A percentile compares a stretch with the other conserved stretches of the same genome.
phyloP scores from a whole-genome alignment of 2,329 filamentous ascomycete genomes.

The Neofusicoccum cordaticola region DNA sequence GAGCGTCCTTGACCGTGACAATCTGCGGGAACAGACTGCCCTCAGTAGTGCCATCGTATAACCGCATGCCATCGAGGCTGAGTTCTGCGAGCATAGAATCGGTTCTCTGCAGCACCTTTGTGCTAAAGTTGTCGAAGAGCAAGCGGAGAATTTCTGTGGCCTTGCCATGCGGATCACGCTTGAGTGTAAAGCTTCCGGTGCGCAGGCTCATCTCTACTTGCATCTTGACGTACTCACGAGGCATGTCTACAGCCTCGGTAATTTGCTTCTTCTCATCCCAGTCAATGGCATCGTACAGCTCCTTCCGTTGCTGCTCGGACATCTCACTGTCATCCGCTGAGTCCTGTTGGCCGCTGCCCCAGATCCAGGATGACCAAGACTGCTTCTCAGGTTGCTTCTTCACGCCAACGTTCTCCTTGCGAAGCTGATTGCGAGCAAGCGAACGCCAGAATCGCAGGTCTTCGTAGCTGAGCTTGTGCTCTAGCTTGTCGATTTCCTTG shows the following conservation, averaged over 20 bases:
- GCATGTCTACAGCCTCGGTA: constrained; percentile 81
- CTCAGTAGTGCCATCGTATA: constrained; percentile 93
- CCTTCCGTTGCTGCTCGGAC: constrained; percentile 92
- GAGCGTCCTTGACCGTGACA: constrained; percentile 88
- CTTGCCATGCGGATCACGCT: constrained; percentile 76
- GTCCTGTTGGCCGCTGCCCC: constrained; percentile 67
- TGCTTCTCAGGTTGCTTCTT: constrained; percentile 73
- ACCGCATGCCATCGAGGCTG: constrained; percentile 84
- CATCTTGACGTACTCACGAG: constrained; percentile 87
- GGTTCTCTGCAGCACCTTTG: constrained; percentile 82
- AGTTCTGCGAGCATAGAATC: constrained; percentile 88
- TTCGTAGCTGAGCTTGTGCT: constrained; percentile 88
- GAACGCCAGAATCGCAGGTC: constrained; percentile 97
- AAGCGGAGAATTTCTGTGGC: constrained; percentile 80
- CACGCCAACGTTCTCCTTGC: constrained; percentile 91
- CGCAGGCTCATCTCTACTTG: constrained; percentile 90
- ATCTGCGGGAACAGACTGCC: constrained; percentile 92
- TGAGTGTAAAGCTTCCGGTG: constrained; percentile 92
- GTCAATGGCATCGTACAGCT: constrained; percentile 95
- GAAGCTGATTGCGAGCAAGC: constrained; percentile 85
- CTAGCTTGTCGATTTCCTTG: constrained; percentile 71
- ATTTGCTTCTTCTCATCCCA: constrained; percentile 96
- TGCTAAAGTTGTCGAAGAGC: constrained; percentile 91
- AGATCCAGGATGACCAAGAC: constrained; percentile 89
- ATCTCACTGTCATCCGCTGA: constrained; percentile 78